These are phyloP conservation scores for Kentomonas sorsogonicus DNA, from an alignment of 208 protist species.

Conservation along the genomic window DNA sequence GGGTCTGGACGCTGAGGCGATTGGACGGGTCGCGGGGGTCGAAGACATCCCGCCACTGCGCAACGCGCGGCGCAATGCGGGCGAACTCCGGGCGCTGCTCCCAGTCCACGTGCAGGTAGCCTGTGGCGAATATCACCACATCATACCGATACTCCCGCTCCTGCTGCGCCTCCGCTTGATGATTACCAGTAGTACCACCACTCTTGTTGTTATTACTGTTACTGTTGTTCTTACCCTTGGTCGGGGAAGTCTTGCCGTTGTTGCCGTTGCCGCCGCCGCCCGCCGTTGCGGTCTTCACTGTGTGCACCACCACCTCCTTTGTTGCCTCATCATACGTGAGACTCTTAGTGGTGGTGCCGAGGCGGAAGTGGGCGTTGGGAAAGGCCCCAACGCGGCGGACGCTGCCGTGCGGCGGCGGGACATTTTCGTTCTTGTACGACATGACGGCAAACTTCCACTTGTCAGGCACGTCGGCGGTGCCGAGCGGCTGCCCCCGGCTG, in stretches of 20 bases:
- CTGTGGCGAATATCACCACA: conserved; percentile 10
- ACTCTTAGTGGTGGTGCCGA: conserved; percentile 6
- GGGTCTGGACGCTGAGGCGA: background rate
- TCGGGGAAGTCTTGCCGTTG: too few relatives aligned
- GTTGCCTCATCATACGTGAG: background rate
- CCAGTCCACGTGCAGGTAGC: conserved; percentile 15
- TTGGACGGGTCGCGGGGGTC: background rate
- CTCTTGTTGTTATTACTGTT: too few relatives aligned
- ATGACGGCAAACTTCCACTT: conserved; percentile 10
- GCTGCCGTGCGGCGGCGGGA: conserved; percentile 14
- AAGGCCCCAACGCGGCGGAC: conserved; percentile 11
- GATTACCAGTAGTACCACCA: too few relatives aligned
- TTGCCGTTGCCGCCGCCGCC: too few relatives aligned
- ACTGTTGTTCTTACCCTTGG: too few relatives aligned
- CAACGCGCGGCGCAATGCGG: conserved; percentile 8
- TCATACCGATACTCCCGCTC: too few relatives aligned
- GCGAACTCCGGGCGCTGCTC: conserved; percentile 10
- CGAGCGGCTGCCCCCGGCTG: background rate
- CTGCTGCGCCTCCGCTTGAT: too few relatives aligned
- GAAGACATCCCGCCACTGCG: conserved; percentile 14
- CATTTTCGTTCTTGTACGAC: conserved; percentile 12
- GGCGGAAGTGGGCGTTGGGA: conserved; percentile 11
- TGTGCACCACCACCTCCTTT: conserved; percentile 8
- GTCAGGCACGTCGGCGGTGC: conserved; percentile 12
- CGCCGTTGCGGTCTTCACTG: background rate